A percentile compares a stretch with the other conserved stretches of the same genome.
Conservation (phyloP, 1,284 basidiomycete genomes). For the Boletellus sp. region DNA sequence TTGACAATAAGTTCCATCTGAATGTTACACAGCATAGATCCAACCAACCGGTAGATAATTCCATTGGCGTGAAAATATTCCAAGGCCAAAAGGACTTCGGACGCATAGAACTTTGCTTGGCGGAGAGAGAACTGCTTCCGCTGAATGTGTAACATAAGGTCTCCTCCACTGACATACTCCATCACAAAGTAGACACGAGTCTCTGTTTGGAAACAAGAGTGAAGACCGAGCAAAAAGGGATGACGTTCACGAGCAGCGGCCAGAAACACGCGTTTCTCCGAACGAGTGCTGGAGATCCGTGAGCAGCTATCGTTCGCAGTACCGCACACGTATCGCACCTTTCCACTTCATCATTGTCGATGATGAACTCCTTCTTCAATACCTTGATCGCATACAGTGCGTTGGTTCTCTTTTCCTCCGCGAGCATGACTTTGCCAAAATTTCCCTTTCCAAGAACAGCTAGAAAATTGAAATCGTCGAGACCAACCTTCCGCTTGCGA, state of each 20-base stretch:
- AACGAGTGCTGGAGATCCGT: constrained; percentile 74
- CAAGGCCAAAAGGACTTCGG: constrained; percentile 93
- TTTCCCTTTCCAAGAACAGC: constrained; percentile 99
- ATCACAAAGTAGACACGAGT: constrained; percentile 95
- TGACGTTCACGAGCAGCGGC: constrained; percentile 95
- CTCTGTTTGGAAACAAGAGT: constrained; percentile 99
- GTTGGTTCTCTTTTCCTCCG: constrained; percentile 93
- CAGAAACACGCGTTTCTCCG: constrained; percentile 97
- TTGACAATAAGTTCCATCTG: constrained; percentile 10
- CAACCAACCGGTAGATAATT: constrained; percentile 88
- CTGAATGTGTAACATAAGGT: constrained; percentile 92
- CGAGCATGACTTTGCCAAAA: constrained; percentile 99
- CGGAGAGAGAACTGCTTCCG: constrained; percentile 91
- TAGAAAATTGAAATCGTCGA: constrained; percentile 99
- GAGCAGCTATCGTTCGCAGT: constrained; percentile 7
- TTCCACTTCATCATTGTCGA: constrained; percentile 99
- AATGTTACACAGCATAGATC: not conserved
- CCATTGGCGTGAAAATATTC: constrained; percentile 99
- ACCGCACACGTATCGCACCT: constrained; percentile 50
- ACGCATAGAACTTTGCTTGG: constrained; percentile 98
- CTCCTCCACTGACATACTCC: constrained; percentile 94
- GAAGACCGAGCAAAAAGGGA: constrained; percentile 94
- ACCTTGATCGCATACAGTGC: constrained; percentile 98
- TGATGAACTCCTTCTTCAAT: constrained; percentile 99
- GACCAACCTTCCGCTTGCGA: constrained; percentile 82